These are phyloP conservation scores for Fistulinella prunicolor DNA, from an alignment of 768 basidiomycete genomes.

Conservation along the genomic window DNA sequence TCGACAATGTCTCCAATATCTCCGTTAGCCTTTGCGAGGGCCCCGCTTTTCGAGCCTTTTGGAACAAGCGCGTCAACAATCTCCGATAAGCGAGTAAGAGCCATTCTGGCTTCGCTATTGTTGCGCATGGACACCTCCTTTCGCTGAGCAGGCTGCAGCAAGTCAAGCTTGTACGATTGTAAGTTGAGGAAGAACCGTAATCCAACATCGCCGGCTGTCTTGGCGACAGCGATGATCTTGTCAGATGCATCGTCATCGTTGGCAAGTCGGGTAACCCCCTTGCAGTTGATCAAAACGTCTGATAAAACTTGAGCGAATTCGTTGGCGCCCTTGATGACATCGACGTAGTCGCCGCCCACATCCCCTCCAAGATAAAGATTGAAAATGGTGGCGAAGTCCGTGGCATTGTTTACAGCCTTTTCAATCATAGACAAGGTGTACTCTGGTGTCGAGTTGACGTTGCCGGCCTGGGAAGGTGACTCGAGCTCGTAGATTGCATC, in stretches of 20 bases:
- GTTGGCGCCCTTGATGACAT: slow-evolving; percentile 97
- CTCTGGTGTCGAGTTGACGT: slow-evolving; percentile 96
- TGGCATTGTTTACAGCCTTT: slow-evolving; percentile 91
- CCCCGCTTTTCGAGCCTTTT: slow-evolving; percentile 70
- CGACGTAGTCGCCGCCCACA: slow-evolving; percentile 89
- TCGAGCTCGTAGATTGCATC: slow-evolving; percentile 97
- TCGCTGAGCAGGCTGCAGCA: slow-evolving; percentile 67
- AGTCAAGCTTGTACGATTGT: slow-evolving; percentile 91
- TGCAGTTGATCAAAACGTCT: slow-evolving; percentile 90
- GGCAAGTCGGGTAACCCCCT: slow-evolving; percentile 92
- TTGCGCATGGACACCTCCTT: slow-evolving; percentile 88
- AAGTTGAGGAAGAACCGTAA: slow-evolving; percentile 92
- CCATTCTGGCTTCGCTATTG: slow-evolving; percentile 79
- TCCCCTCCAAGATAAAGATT: slow-evolving; percentile 87
- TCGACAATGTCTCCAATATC: slow-evolving; percentile 96
- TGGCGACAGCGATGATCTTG: slow-evolving; percentile 82
- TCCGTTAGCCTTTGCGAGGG: slow-evolving; percentile 76
- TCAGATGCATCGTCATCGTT: slow-evolving; percentile 91
- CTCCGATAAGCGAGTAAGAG: slow-evolving; percentile 83
- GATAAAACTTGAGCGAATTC: slow-evolving; percentile 91
- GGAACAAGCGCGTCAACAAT: slow-evolving; percentile 83
- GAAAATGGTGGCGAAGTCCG: slow-evolving; percentile 93
- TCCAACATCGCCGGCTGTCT: slow-evolving; percentile 81
- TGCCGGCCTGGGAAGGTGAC: slow-evolving; percentile 91
- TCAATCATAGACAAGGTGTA: slow-evolving; percentile 99